A percentile compares a stretch with the other conserved stretches of the same genome.
Conservation (phyloP, 805 yeast species). For the Yamadazyma endophytica region DNA sequence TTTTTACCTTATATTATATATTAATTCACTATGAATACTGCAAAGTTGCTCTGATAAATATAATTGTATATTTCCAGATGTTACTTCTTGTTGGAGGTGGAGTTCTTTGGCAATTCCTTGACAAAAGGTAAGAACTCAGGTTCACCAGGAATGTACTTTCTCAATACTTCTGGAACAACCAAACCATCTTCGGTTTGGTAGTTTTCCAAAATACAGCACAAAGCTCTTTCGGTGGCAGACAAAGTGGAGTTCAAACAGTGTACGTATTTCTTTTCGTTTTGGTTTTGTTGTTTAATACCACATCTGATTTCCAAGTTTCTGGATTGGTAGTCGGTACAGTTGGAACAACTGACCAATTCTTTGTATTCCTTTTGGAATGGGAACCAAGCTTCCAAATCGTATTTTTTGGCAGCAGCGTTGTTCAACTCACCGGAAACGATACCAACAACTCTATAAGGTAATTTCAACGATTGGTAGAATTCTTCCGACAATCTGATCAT, state of each 20-base stretch:
- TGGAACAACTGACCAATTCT: constrained; percentile 96
- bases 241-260: constrained; percentile 97
- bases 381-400: constrained; percentile 99
- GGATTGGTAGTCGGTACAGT: constrained; percentile 99
- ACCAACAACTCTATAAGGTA: constrained; percentile 96
- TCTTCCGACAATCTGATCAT: constrained; percentile 91
- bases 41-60: not conserved
- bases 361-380: constrained; percentile 98
- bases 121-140: constrained; percentile 93
- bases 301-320: constrained; percentile 98
- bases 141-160: constrained; percentile 96
- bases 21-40: too few species aligned
- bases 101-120: constrained; percentile 91
- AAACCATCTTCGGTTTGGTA: constrained; percentile 97
- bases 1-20: too few species aligned
- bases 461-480: constrained; percentile 84
- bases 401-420: constrained; percentile 98
- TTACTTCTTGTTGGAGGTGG: constrained; percentile 70
- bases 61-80: not conserved
- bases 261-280: constrained; percentile 94
- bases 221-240: constrained; percentile 97
- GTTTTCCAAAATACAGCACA: constrained; percentile 95
- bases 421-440: constrained; percentile 98
- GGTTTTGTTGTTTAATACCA: constrained; percentile 94
- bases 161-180: constrained; percentile 88